Evolutionary conservation across 495 filamentous ascomycete species (phyloP), one percentile per base, ranked within the genome.

Genomic region (Xylaria flabelliformis): DNA sequence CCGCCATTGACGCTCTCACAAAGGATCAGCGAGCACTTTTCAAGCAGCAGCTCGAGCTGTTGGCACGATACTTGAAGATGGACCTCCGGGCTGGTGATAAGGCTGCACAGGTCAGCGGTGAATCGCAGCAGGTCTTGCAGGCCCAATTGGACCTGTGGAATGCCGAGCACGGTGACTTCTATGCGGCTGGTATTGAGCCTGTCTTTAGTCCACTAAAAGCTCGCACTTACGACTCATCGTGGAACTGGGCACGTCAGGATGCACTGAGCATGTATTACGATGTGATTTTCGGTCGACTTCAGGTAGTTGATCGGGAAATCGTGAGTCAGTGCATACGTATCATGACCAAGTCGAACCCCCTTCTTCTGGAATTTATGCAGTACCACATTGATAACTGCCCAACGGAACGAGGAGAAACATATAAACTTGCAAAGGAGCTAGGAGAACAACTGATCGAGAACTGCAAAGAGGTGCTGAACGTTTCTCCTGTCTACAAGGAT

Each of bases 321-420:
- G 96, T 99, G 76, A 97, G 94, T 80, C 94, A 93, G 77, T 98
- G 96, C 82, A 99, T 99, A 78, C 92, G 92, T 70, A 94, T 99
- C 83, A 99, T 99, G 96, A 99, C 98, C 85, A 92, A 95, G 36
- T 97, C 96, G 32, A 99, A 97, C 77, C 97, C 96, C 2, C 89
- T 91, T 24, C 90, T 99, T 12, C 88, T 99, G 58, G 95, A 99
- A 74, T 98, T 98, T 83, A 99, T 99, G 96, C 97, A 98, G 76
- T 98, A 99, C 75, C 96, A 99, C 85, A 98, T 99, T 80, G 97
- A 99, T 78, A 94, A 98, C 84, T 98, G 96, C 84, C 96, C 96
- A 7, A 94, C 96, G 1, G 94, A 98, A 74, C 91, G 94, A 19
- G 96, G 96, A 64, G 96, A 99, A 82, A 99, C 97, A 17, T 99